phyloP scores from a whole-genome alignment of 73 alveolate genomes.

The Stentor coeruleus region DNA sequence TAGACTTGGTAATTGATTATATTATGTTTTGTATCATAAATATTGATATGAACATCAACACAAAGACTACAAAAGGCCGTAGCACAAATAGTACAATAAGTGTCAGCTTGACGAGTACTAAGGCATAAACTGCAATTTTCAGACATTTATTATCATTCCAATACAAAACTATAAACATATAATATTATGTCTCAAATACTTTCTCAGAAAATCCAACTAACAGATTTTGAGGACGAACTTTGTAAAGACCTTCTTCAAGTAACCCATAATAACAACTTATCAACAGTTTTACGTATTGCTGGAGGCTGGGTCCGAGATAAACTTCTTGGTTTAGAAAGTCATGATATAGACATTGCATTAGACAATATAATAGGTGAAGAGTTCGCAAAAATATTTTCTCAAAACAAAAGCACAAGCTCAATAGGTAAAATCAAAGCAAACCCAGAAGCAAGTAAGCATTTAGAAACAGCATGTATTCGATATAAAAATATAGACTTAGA shows the following conservation, averaged over 20 bases:
- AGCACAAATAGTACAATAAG: background rate
- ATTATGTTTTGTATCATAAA: background rate
- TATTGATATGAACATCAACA: background rate
- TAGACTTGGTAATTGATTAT: background rate
- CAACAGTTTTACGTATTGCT: conserved; percentile 89
- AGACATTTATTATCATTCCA: no score
- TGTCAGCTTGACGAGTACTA: background rate
- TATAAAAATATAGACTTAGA: conserved; percentile 79
- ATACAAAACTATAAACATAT: no score
- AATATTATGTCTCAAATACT: no score
- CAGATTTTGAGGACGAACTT: background rate
- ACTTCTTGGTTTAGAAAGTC: conserved; percentile 80
- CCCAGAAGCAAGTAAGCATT: conserved; percentile 91
- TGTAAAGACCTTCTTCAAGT: conserved; percentile 5
- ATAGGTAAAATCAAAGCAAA: conserved; percentile 87
- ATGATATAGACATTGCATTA: conserved; percentile 96
- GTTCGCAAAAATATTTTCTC: conserved; percentile 77
- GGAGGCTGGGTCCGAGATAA: conserved; percentile 99
- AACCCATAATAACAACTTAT: conserved; percentile 10
- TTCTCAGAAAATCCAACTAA: conserved; percentile 15
- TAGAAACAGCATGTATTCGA: conserved; percentile 93
- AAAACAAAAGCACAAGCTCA: conserved; percentile 51
- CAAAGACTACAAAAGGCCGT: background rate
- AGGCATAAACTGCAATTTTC: background rate
- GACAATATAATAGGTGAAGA: conserved; percentile 94